Base-by-base conservation (phyloP, 140 eudicot species). In the Senecio squalidus region DNA sequence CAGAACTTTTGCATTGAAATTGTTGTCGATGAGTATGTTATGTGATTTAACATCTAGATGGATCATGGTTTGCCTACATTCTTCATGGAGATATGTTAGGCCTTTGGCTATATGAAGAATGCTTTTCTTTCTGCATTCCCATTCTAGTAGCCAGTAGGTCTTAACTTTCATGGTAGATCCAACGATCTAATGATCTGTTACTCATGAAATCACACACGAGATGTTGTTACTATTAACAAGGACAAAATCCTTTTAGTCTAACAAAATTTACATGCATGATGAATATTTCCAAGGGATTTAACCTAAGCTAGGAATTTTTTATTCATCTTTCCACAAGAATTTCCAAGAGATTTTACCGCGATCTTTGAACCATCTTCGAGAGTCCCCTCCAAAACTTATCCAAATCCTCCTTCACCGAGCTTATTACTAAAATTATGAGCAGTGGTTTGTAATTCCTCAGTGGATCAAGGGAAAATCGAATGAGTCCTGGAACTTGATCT, bases 231-330 rank as follows among this genome's bases (percentile, higher is more conserved):
- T 68, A 47, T 50, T 50, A 68, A 13, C 51, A 58, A 4, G 66
- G 29, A 69, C 74, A 78, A 25, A 39, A 73, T 6, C 77, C 84
- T 20, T 64, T 4, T 7, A 78, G 58, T 36, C 57, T 64, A 30
- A 78, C 78, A 24, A 78, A 47, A 54, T 78, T 74, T 28, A 69
- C 50, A 55, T 78, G 80, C 50, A 55, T 78, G 80, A 44, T 74
- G 80, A 55, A 73, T 78, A 60, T 59, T 71, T 4, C 82, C 72
- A 8, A 77, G 45, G 15, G 68, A 41, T 17, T 55, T 23, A 6
- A 66, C 78, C 67, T 77, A 68, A 9, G 68, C 78, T 33, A 66
- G 2, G 58, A 71, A 66, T 16, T 65, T 56, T 54, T 51, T 71
- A 17, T 31, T 65, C 9, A 29, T 53, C 1, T 66, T 50, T 2